Evolutionary conservation across 768 basidiomycete species (phyloP), one percentile per base, ranked within the genome.

Genomic region (Tricholoma sp.): DNA sequence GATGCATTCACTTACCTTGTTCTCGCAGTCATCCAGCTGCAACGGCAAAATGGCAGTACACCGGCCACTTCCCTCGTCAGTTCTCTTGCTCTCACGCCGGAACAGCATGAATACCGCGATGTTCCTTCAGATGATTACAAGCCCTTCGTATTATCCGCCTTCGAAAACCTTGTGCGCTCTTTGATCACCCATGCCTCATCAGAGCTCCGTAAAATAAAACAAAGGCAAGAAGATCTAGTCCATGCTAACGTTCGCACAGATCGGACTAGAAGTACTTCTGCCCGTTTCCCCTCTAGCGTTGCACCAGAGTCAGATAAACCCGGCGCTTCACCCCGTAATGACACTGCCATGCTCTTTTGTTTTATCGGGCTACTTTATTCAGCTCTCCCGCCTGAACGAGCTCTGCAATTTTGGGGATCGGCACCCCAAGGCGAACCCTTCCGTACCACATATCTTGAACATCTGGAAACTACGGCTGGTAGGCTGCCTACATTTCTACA

Each of bases 391-490:
- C 74, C 82, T 0, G 93, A 96, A 64, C 75, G 83, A 8, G 91
- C 86, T 0, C 75, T 94, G 45, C 91, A 92, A 64, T 96, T 90
- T 70, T 97, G 94, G 94, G 84, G 85, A 8, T 82, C 85, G 1
- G 79, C 81, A 0, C 80, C 79, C 3, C 74, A 74, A 3, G 66
- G 66, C 37, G 79, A 80, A 5, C 54, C 70, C 0, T 71, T 72
- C 11, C 71, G 71, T 24, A 67, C 76, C 11, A 73, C 81, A 3
- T 88, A 88, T 64, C 67, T 83, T 59, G 84, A 89, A 61, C 70
- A 72, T 34, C 63, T 80, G 0, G 90, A 92, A 63, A 76, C 79
- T n/a, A 82, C 79, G 2, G 71, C 80, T 22, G 84, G 82, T 1
- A 81, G 85, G 57, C 75, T 91, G 0, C 83, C 85, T 1, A 79